phyloP scores from a whole-genome alignment of 2,329 filamentous ascomycete genomes.

The Dactylellina leptospora region DNA sequence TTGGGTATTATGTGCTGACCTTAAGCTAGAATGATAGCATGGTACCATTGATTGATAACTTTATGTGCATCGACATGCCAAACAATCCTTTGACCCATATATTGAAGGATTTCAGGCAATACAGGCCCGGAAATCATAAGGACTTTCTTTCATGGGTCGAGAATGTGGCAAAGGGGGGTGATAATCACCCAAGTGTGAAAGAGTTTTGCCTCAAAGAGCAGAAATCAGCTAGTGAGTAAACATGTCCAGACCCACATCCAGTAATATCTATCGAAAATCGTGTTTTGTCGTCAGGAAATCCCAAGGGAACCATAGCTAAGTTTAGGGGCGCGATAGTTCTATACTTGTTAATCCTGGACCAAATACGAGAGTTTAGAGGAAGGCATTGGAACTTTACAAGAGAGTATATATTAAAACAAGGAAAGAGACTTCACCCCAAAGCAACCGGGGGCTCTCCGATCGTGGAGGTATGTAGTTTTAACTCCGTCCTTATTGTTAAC shows the following conservation, averaged over 20 bases:
- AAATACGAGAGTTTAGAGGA: constrained; percentile 83
- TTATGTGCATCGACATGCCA: constrained; percentile 81
- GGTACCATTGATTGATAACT: constrained; percentile 86
- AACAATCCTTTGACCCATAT: constrained; percentile 87
- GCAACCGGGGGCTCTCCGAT: constrained; percentile 84
- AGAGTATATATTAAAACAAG: constrained; percentile 79
- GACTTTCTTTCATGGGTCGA: constrained; percentile 80
- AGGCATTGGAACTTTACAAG: constrained; percentile 84
- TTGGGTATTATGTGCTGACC: neutral
- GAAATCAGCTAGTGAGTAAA: constrained; percentile 53
- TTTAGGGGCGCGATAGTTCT: constrained; percentile 57
- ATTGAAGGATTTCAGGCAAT: constrained; percentile 83
- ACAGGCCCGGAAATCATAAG: constrained; percentile 87
- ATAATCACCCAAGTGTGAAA: constrained; percentile 65
- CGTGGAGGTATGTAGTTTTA: constrained; percentile 67
- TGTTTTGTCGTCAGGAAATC: neutral
- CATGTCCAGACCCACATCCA: neutral
- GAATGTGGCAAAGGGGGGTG: constrained; percentile 29
- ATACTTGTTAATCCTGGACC: constrained; percentile 73
- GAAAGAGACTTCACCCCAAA: constrained; percentile 74
- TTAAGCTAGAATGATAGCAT: constrained; percentile 81
- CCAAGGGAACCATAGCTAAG: neutral
- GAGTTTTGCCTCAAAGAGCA: constrained; percentile 66
- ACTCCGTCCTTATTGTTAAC: too few relatives aligned
- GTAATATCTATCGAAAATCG: neutral